Conservation (phyloP, 129 eudicot genomes). For the Arctium minus region DNA sequence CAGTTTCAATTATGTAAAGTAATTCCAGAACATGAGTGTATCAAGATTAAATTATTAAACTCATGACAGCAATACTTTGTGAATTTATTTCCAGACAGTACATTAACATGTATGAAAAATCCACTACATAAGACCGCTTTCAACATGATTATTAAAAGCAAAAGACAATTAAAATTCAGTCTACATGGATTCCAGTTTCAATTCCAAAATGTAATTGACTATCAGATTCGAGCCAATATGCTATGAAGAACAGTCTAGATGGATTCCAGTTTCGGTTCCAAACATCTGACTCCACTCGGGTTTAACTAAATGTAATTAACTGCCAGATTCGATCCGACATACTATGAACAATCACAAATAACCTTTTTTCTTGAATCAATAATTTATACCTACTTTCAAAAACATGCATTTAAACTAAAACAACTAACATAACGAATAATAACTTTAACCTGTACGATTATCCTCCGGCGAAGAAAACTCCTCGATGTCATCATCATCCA, state of each 20-base stretch:
- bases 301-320: not conserved
- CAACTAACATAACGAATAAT: not conserved
- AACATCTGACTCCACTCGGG: not conserved
- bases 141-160: not conserved
- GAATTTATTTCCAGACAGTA: not conserved
- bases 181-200: not conserved
- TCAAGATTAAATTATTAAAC: not conserved
- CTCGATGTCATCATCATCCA: slow-evolving; percentile 72
- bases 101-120: not conserved
- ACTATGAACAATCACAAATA: not conserved
- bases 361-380: not conserved
- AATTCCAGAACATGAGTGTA: not conserved
- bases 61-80: not conserved
- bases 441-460: slow-evolving; percentile 28
- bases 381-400: not conserved
- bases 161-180: not conserved
- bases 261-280: too few species aligned
- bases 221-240: not conserved
- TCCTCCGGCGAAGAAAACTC: slow-evolving; percentile 70
- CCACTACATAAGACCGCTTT: not conserved
- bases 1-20: not conserved
- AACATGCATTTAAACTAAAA: not conserved
- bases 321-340: not conserved
- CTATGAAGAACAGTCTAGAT: not conserved
- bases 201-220: not conserved